Evolutionary conservation across 2,329 filamentous ascomycete species (phyloP).

Genomic region (Phialophora tarda): DNA sequence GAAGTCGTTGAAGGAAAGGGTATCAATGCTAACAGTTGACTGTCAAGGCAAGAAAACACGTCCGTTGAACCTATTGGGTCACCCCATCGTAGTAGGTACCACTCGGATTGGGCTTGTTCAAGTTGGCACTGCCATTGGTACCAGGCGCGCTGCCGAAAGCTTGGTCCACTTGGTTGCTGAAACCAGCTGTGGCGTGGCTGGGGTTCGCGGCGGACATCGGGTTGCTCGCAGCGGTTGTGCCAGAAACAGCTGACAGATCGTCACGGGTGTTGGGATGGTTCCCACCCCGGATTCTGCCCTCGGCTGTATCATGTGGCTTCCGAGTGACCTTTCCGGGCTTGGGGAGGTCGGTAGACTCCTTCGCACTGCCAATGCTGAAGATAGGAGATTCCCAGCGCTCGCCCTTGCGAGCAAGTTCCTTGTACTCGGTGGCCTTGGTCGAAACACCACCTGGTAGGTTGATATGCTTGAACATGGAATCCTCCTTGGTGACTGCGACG

Average conservation of each 20-base stretch:
- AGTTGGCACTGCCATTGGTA: constrained; percentile 26
- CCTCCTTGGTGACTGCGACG: constrained; percentile 81
- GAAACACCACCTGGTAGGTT: constrained; percentile 86
- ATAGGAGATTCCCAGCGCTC: constrained; percentile 94
- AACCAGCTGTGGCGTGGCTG: constrained; percentile 32
- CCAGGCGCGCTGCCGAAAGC: constrained; percentile 43
- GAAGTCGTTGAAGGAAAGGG: constrained; percentile 18
- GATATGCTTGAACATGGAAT: constrained; percentile 90
- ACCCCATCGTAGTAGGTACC: constrained; percentile 36
- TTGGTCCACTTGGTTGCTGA: constrained; percentile 54
- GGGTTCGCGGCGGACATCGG: neutral
- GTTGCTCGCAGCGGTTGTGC: constrained; percentile 7
- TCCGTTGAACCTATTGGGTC: constrained; percentile 20
- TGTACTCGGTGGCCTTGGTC: constrained; percentile 92
- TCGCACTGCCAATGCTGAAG: constrained; percentile 82
- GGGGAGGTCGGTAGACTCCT: constrained; percentile 74
- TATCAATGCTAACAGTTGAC: constrained; percentile 25
- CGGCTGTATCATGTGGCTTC: constrained; percentile 61
- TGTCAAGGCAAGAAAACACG: constrained; percentile 8
- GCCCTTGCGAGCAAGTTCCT: constrained; percentile 82
- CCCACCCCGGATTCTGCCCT: constrained; percentile 44
- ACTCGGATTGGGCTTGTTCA: constrained; percentile 29
- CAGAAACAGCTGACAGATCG: constrained; percentile 1
- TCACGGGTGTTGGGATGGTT: constrained; percentile 35
- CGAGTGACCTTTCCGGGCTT: constrained; percentile 58